Evolutionary conservation across 176 grass and related monocot species (phyloP), one percentile per base, ranked within the genome.

Genomic region (Alopecurus myosuroides): DNA sequence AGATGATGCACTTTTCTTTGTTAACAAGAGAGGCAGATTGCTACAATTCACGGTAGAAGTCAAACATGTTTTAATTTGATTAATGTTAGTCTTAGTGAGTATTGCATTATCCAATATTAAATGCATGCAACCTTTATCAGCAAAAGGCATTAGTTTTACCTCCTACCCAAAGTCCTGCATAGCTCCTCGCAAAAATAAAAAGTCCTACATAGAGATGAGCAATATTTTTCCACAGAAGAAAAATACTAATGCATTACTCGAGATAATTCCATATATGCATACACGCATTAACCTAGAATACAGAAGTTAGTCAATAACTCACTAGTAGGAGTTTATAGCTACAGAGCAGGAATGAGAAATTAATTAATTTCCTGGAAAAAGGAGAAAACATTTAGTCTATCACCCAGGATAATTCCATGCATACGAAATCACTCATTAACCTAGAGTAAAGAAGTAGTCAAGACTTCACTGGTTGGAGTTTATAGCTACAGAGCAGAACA

Each of bases 1-100:
- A 7, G 88, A 94, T 39, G 97, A 98, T 85, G 85, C 91, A 22
- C 88, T 98, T 66, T 98, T 96, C 91, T 95, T 98, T 78, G 89
- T 98, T 71, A 94, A 90, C 84, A 98, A 90, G 80, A 90, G 87
- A 77, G 93, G 91, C 77, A 95, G 86, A 81, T 78, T 96, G 45
- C 80, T 98, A 72, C 91, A 94, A 75, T 98, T 98, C 70, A 95
- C 28, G 82, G 95, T 98, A 91, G 37, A 65, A 85, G 9, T 76
- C 63, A 84, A 81, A 81, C 39, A 75, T 67, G 18, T 28, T 86
- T 66, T 49, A 79, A 46, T 87, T 57, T 75, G n/a, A 73, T 9
- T 49, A 60, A 74, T 83, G 8, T 48, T 78, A 46, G 17, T 45
- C 15, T 86, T 78, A 67, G n/a, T n/a, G n/a, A n/a, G n/a, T n/a